Percentiles rank a stretch among this genome's conserved stretches.
Conservation (phyloP, 1,284 basidiomycete species). For the Athelia sp. region DNA sequence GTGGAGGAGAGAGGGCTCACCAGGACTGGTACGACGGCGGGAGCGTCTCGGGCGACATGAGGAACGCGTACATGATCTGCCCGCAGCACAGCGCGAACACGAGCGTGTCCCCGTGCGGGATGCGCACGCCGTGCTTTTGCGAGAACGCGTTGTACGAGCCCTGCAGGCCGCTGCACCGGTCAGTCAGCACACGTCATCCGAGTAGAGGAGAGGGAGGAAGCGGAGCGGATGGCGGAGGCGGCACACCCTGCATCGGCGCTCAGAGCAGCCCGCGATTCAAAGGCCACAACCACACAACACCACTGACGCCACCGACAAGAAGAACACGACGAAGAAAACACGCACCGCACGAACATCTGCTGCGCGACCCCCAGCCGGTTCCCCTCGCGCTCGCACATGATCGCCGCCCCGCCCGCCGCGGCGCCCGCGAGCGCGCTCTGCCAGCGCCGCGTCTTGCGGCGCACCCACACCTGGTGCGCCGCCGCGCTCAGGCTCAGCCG, state of each 20-base stretch:
- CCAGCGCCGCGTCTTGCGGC: slow-evolving; percentile 73
- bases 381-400: slow-evolving; percentile 77
- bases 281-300: no score
- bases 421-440: slow-evolving; percentile 87
- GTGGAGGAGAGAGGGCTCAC: slow-evolving; percentile 48
- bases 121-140: slow-evolving; percentile 55
- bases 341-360: slow-evolving; percentile 84
- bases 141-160: slow-evolving; percentile 78
- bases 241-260: no score
- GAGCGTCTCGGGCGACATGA: slow-evolving; percentile 80
- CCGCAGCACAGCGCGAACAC: slow-evolving; percentile 83
- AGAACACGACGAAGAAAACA: no score
- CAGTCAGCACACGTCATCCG: no score
- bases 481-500: slow-evolving; percentile 58
- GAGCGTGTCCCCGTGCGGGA: slow-evolving; percentile 84
- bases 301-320: no score
- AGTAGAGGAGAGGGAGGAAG: no score
- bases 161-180: slow-evolving; percentile 67
- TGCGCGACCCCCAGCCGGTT: slow-evolving; percentile 78
- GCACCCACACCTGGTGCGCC: slow-evolving; percentile 57
- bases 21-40: slow-evolving; percentile 73
- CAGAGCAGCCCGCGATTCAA: no score
- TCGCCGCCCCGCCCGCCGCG: slow-evolving; percentile 72
- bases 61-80: slow-evolving; percentile 86
- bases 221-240: no score